Conservation (phyloP, 106 monocot genomes). For the Hemerocallis citrina region DNA sequence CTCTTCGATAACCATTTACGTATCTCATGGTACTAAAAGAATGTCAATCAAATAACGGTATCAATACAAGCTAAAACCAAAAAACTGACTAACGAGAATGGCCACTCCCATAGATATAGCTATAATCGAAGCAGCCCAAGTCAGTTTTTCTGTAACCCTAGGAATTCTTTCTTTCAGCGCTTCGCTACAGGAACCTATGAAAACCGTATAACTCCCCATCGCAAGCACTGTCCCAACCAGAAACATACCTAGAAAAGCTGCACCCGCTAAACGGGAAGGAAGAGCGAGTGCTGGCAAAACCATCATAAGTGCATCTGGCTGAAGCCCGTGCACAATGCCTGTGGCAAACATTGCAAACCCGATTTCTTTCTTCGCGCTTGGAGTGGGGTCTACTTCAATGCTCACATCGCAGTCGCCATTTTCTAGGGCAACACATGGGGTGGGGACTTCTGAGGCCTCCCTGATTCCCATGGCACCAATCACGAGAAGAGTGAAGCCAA, state of each 20-base stretch:
- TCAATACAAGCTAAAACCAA: slow-evolving; percentile 91
- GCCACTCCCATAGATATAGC: slow-evolving; percentile 83
- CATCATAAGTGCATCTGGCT: slow-evolving; percentile 94
- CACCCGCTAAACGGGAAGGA: slow-evolving; percentile 84
- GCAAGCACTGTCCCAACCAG: slow-evolving; percentile 83
- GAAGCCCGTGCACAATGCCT: slow-evolving; percentile 88
- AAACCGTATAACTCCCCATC: slow-evolving; percentile 91
- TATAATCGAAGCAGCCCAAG: slow-evolving; percentile 84
- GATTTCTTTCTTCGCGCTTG: slow-evolving; percentile 66
- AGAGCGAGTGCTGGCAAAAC: slow-evolving; percentile 91
- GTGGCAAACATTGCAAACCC: slow-evolving; percentile 95
- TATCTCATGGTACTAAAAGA: neutral
- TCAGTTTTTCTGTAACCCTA: slow-evolving; percentile 91
- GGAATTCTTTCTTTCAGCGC: slow-evolving; percentile 82
- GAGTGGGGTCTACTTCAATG: slow-evolving; percentile 3
- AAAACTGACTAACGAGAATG: slow-evolving; percentile 71
- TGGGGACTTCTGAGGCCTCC: slow-evolving; percentile 49
- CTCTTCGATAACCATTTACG: neutral
- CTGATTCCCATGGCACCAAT: slow-evolving; percentile 84
- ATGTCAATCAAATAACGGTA: neutral
- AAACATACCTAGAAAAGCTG: slow-evolving; percentile 92
- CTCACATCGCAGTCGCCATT: slow-evolving; percentile 17
- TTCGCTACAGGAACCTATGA: slow-evolving; percentile 85
- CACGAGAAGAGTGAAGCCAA: slow-evolving; percentile 72
- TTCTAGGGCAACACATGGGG: slow-evolving; percentile 34